phyloP scores from a whole-genome alignment of 2,329 filamentous ascomycete species.

The Phyllosticta capitalensis region DNA sequence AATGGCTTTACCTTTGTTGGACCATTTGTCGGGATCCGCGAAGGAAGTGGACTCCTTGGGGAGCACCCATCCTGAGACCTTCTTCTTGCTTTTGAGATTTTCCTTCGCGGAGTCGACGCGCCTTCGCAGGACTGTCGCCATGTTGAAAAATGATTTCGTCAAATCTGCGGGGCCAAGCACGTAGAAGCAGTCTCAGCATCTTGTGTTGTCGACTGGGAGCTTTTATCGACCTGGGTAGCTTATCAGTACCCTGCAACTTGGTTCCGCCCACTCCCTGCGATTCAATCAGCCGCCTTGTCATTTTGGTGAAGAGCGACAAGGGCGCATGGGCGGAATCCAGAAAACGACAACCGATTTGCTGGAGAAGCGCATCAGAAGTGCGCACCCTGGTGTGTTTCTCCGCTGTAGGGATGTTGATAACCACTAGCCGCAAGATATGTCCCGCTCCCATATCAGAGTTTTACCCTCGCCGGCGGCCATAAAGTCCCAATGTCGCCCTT shows the following conservation, averaged over 20 bases:
- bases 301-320: not conserved
- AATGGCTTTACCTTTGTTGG: not conserved
- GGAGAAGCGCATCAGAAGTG: not conserved
- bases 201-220: not conserved
- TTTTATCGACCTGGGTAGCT: not conserved
- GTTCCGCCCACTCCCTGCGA: not conserved
- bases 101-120: slow-evolving; percentile 23
- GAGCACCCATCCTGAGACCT: slow-evolving; percentile 32
- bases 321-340: not conserved
- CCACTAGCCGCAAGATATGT: not conserved
- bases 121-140: slow-evolving; percentile 16
- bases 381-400: not conserved
- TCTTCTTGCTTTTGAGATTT: slow-evolving; percentile 26
- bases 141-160: slow-evolving; percentile 4
- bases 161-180: not conserved
- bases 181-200: not conserved
- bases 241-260: not conserved
- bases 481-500: not conserved
- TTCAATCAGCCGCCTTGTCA: not conserved
- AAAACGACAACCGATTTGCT: not conserved
- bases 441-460: not conserved
- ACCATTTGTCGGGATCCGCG: slow-evolving; percentile 25
- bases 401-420: not conserved
- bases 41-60: slow-evolving; percentile 31
- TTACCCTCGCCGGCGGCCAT: not conserved